Percentiles rank a stretch among this genome's conserved stretches.
phyloP scores from a whole-genome alignment of 2,329 filamentous ascomycete genomes.

The Hymenoscyphus linearis region DNA sequence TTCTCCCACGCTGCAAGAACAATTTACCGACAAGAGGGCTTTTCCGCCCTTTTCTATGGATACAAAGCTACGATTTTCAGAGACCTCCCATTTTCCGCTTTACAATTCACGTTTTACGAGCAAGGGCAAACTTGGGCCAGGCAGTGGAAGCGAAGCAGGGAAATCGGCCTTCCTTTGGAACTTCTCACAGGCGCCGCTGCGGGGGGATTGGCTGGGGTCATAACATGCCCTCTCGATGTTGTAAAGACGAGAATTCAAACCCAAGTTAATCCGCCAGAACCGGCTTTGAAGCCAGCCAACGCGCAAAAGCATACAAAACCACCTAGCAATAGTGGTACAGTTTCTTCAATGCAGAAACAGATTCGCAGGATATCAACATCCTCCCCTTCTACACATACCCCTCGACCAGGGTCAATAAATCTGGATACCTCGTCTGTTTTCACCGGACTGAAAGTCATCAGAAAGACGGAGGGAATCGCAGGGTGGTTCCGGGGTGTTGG shows the following conservation, averaged over 20 bases:
- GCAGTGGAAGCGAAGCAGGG: conserved; percentile 68
- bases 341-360: conserved; percentile 36
- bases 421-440: conserved; percentile 88
- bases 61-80: conserved; percentile 94
- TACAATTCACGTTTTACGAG: conserved; percentile 98
- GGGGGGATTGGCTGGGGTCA: conserved; percentile 85
- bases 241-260: conserved; percentile 97
- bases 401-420: conserved; percentile 69
- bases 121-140: conserved; percentile 82
- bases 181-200: conserved; percentile 84
- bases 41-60: conserved; percentile 86
- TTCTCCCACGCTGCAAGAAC: conserved; percentile 80
- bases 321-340: conserved; percentile 26
- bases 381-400: conserved; percentile 77
- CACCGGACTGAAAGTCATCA: conserved; percentile 79
- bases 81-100: conserved; percentile 89
- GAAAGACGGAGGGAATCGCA: conserved; percentile 77
- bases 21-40: conserved; percentile 77
- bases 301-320: conserved; percentile 19
- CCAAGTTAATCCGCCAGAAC: conserved; percentile 56
- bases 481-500: conserved; percentile 96
- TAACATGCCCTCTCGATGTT: conserved; percentile 94
- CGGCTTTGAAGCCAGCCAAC: conserved; percentile 23
- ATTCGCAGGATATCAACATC: conserved; percentile 82
- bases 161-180: conserved; percentile 82